Evolutionary conservation across 257 asterid species (phyloP).

Genomic region (Osmanthus fragrans): DNA sequence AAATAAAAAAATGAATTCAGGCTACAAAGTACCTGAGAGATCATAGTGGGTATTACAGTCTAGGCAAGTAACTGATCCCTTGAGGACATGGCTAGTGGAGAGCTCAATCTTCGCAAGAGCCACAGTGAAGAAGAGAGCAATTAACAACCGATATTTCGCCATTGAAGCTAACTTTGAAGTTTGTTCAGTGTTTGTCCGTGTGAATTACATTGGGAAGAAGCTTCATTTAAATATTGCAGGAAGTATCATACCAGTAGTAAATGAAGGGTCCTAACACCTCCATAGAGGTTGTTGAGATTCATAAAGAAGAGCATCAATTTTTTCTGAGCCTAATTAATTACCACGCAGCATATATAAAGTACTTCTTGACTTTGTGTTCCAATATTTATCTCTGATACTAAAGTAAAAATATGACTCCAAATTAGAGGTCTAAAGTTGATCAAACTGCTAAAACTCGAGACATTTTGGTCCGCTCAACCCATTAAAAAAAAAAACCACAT

Average conservation of each 20-base stretch:
- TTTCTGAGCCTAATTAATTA: background rate
- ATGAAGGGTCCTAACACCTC: constrained; percentile 56
- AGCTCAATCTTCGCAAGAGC: constrained; percentile 36
- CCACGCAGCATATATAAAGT: background rate
- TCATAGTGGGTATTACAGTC: constrained; percentile 52
- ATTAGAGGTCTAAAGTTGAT: background rate
- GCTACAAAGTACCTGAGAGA: constrained; percentile 52
- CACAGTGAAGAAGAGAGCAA: constrained; percentile 40
- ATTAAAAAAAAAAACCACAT: too few relatives aligned
- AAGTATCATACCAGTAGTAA: constrained; percentile 26
- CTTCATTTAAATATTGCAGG: constrained; percentile 40
- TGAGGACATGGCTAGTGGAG: constrained; percentile 36
- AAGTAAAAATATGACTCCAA: too few relatives aligned
- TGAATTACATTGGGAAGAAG: constrained; percentile 14
- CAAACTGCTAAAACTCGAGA: background rate
- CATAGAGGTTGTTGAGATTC: constrained; percentile 48
- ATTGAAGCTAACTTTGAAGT: constrained; percentile 30
- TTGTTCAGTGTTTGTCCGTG: background rate
- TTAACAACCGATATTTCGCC: constrained; percentile 30
- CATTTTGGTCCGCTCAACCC: background rate
- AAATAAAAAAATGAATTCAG: too few relatives aligned
- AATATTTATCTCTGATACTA: too few relatives aligned
- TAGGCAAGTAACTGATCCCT: constrained; percentile 66
- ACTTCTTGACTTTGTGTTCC: background rate
- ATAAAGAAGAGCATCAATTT: constrained; percentile 14